Evolutionary conservation across 164 flowering plant species (phyloP), one percentile per base, ranked within the genome.

Genomic region (Warburgia ugandensis): DNA sequence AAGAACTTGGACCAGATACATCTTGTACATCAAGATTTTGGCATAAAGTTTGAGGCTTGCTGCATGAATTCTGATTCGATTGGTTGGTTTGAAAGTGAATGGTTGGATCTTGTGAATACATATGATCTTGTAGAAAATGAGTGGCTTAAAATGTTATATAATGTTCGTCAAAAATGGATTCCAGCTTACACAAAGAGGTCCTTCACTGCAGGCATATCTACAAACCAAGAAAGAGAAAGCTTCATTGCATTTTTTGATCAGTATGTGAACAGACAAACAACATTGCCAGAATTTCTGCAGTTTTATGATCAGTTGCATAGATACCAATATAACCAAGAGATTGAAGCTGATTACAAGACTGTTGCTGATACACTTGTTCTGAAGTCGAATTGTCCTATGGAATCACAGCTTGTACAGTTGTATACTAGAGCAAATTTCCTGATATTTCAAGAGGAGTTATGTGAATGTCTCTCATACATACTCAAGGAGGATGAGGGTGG

Each of bases 321-420:
- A n/a, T n/a, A n/a, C n/a, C n/a, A n/a, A n/a, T n/a, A n/a, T n/a
- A n/a, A n/a, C n/a, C n/a, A n/a, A n/a, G n/a, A n/a, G n/a, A n/a
- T n/a, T n/a, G n/a, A n/a, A n/a, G n/a, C n/a, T n/a, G n/a, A n/a
- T n/a, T n/a, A n/a, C n/a, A n/a, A n/a, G n/a, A n/a, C n/a, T n/a
- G n/a, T n/a, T n/a, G n/a, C n/a, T n/a, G n/a, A 80, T 32, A 69
- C 68, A n/a, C 96, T 90, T 21, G 67, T 73, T n/a, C 52, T 80
- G 60, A 77, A 67, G 70, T 84, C 96, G 9, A 84, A 83, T 30
- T 82, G 85, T 8, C 96, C 96, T 6, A 81, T 84, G 84, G 96
- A 87, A 60, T 80, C 77, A 55, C 96, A 87, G 60, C 90, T 83
- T 22, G 90, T 90, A 49, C 63, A 59, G 57, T 65, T 74, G 20